Base-by-base conservation (phyloP, 2,329 filamentous ascomycete species). In the Pezicula radicicola region DNA sequence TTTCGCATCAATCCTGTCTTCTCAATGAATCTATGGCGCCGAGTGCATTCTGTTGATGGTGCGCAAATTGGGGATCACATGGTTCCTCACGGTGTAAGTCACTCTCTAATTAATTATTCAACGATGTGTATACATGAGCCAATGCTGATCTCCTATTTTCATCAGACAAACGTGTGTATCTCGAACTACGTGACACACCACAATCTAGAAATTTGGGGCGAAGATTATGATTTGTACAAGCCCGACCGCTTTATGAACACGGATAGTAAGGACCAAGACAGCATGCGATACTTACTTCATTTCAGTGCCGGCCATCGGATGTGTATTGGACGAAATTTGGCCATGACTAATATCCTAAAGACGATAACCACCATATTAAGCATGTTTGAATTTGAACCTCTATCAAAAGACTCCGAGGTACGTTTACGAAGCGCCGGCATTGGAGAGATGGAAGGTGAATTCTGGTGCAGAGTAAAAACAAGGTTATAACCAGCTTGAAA, bases 1-100 rank as follows among this genome's bases (percentile, higher is more conserved):
- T 62, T 79, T 28, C 72, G 78, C 10, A 63, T 80, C 27, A 72
- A 77, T 43, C 69, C 76, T 1, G 72, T 74, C 6, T 48, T 48
- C 37, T 37, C 6, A 4, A 48, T 48, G 45, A 28, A 28, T 4
- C 35, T 58, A 13, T 51, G 51, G 52, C 46, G 56, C 13, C 33
- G 42, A 28, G 56, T 58, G 1, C 30, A 47, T 1, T 36, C 41
- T 35, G 46, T 40, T 6, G 43, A 19, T 4, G 56, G 56, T 18
- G 35, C 42, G 7, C 16, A 51, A 37, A 53, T 58, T 49, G 52
- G 46, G 13, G 42, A 46, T 12, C 25, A 30, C 16, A n/a, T 53
- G 48, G 16, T 55, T 48, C 43, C 49, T 25, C 18, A 35, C 4
- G 45, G 45, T 9, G 45, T 48, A 37, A 48, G 45, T 48, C n/a